Evolutionary conservation across 75 land plant genomes (phyloP), one percentile per base, ranked within the genome.

Genomic region (Cunninghamia lanceolata): DNA sequence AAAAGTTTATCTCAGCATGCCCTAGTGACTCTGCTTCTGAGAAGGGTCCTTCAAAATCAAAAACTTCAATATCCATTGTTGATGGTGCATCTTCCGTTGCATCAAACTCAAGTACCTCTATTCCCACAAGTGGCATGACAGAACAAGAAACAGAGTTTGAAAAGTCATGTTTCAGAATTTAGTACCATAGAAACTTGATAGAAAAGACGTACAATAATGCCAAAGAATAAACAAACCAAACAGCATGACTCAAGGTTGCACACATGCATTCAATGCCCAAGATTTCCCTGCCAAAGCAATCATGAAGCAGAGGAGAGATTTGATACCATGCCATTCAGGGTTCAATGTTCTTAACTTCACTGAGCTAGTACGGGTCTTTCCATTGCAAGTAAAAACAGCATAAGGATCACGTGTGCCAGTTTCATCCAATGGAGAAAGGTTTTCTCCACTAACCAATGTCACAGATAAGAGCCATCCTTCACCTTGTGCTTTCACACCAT

Each of bases 31-130:
- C 85, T 4, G 94, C 92, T 38, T 92, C 90, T 32, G 93, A 91
- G 89, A 96, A 96, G 40, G 98, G 98, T 80, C 98, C 98, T 89
- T 96, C 96, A 90, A 94, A 97, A 88, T 95, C 93, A 76, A 91
- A 96, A 54, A 97, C 93, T 89, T 96, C 96, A 56, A 97, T 89
- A 88, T 96, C 92, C 85, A 97, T 84, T 11, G 94, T 92, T 34
- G 99, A 93, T 21, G 99, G 99, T 28, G 96, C 94, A 45, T 97
- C 96, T 82, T 94, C 94, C 85, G 92, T 95, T 36, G 98, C 98
- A 91, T 97, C 98, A 88, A 97, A 97, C 87, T 97, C 98, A 78
- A 96, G 89, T 85, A 94, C 91, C 79, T 97, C 99, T 97, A 92
- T 77, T 40, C 42, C 45, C 40, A 77, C 80, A 77, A 40, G 21